Base-by-base conservation (phyloP, 805 yeast species). In the Nakazawaea wickerhamii region DNA sequence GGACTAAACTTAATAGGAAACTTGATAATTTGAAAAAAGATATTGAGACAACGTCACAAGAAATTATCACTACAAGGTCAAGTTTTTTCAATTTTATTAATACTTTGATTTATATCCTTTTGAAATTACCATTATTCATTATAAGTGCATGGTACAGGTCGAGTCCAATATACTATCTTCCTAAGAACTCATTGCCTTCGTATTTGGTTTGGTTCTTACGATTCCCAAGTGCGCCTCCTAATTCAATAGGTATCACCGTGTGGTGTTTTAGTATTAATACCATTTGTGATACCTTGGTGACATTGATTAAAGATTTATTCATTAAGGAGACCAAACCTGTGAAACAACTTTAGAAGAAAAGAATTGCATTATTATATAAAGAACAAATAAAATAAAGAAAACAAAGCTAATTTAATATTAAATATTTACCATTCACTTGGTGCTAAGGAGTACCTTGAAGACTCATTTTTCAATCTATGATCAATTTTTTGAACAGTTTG, bases 1-100 rank as follows among this genome's bases (percentile, higher is more conserved):
- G 98, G 98, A 95, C 97, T 1, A 88, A 88, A 59, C 69, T 90
- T 48, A 90, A 88, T 55, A 74, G 99, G 38, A 74, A 71, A 51
- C 64, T 72, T 45, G 89, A 82, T 50, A 71, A 73, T 46, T 55
- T 85, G 38, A 68, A 70, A 34, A 67, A 61, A 13, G 78, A 84
- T 46, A 64, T 83, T 33, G 72, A 68, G 14, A 44, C 51, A 7
- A 50, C 75, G 36, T 71, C 68, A 40, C 57, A 61, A 32, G 53
- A 59, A 9, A 54, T 82, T 11, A 54, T 65, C 4, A 33, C 55
- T 8, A 57, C 64, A 27, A 68, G 70, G 45, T 52, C 62, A 6
- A 40, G 40, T 5, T 52, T 79, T 43, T 58, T 61, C 41, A 51
- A 55, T 19, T 33, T 48, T 14, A 58, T 76, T 23, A 59, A 65